phyloP scores from a whole-genome alignment of 2,329 filamentous ascomycete species.

The Cladosporium sp. region DNA sequence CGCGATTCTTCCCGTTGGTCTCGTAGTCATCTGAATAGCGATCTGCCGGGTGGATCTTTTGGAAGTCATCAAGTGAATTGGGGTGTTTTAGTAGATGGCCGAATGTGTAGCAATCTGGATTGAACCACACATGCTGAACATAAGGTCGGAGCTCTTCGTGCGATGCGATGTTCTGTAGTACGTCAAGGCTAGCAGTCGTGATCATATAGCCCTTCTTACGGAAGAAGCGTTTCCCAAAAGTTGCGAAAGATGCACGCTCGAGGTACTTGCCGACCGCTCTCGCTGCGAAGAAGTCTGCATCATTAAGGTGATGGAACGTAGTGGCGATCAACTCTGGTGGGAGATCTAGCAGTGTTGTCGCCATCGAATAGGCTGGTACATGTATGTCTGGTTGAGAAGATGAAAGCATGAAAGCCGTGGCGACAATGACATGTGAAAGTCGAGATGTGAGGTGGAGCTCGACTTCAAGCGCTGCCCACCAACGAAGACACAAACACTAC shows the following conservation, averaged over 20 bases:
- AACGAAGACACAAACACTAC: conserved; percentile 10
- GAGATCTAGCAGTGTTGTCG: conserved; percentile 18
- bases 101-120: conserved; percentile 27
- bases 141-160: conserved; percentile 24
- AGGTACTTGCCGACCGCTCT: conserved; percentile 20
- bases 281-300: conserved; percentile 21
- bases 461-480: conserved; percentile 13
- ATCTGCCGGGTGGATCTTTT: background rate
- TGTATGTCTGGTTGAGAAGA: background rate
- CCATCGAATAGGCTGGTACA: conserved; percentile 3
- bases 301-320: conserved; percentile 21
- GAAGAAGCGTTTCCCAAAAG: conserved; percentile 29
- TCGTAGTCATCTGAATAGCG: conserved; percentile 1
- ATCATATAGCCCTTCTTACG: conserved; percentile 32
- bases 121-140: conserved; percentile 32
- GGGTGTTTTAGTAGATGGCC: background rate
- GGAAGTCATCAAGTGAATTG: background rate
- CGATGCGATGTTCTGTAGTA: conserved; percentile 20
- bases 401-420: background rate
- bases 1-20: conserved; percentile 12
- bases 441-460: background rate
- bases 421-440: conserved; percentile 6
- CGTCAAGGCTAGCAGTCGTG: conserved; percentile 21
- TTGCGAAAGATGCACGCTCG: conserved; percentile 21
- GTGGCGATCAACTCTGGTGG: conserved; percentile 27